Conservation (phyloP, 202 grass and related monocot species). For the Dendrocalamus latiflorus region DNA sequence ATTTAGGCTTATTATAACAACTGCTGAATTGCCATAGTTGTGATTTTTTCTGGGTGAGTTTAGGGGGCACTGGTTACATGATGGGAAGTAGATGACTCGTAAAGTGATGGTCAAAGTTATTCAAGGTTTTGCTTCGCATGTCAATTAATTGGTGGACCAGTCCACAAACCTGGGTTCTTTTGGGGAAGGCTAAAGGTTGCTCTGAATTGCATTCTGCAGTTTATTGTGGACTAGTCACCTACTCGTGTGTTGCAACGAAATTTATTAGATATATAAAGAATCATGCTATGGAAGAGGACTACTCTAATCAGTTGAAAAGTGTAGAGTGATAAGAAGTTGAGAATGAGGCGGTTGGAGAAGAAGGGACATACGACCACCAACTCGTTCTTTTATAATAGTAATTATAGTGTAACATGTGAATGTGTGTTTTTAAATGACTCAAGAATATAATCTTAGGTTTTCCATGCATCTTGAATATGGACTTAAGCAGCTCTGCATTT, state of each 20-base stretch:
- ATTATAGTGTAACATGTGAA: background rate
- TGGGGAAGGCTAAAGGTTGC: background rate
- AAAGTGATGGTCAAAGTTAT: background rate
- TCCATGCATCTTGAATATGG: background rate
- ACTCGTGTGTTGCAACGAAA: no score
- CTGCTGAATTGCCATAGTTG: background rate
- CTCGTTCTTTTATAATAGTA: no score
- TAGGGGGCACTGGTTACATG: background rate
- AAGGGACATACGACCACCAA: no score
- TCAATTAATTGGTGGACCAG: background rate
- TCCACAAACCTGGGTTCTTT: background rate
- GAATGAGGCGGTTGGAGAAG: no score
- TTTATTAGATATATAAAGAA: no score
- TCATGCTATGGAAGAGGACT: no score
- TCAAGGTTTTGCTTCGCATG: background rate
- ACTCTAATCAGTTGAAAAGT: no score
- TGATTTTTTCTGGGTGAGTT: background rate
- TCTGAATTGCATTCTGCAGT: background rate
- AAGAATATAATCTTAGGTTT: background rate
- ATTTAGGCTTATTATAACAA: background rate
- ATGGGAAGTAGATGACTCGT: background rate
- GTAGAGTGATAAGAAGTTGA: no score
- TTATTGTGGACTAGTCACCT: background rate
- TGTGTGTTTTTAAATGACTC: background rate
- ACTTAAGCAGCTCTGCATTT: background rate